A percentile compares a stretch with the other conserved stretches of the same genome.
phyloP scores from a whole-genome alignment of 2,329 filamentous ascomycete genomes.

The Falciphora oryzae region DNA sequence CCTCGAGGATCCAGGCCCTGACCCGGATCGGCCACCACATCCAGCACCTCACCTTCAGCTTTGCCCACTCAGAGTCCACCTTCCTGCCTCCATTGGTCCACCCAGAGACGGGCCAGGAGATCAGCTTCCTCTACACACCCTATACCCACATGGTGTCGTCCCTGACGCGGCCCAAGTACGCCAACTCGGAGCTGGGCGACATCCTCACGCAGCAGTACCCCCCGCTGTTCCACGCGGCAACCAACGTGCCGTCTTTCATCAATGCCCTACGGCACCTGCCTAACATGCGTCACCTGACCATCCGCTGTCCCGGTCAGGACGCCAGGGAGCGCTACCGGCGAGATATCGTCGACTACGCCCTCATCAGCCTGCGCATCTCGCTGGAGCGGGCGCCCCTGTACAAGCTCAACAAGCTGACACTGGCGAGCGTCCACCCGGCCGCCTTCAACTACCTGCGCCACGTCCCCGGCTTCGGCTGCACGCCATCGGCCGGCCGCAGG shows the following conservation, averaged over 20 bases:
- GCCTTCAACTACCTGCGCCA: constrained; percentile 75
- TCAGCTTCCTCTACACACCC: constrained; percentile 76
- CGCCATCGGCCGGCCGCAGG: constrained; percentile 62
- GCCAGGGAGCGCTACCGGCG: constrained; percentile 65
- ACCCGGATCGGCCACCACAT: constrained; percentile 73
- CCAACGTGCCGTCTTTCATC: constrained; percentile 80
- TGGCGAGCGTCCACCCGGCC: constrained; percentile 68
- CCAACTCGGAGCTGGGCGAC: constrained; percentile 71
- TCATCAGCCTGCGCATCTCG: constrained; percentile 80
- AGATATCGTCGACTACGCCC: constrained; percentile 78
- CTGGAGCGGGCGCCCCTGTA: constrained; percentile 66
- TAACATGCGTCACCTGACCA: constrained; percentile 66
- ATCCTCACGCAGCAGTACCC: constrained; percentile 82
- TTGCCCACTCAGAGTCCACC: constrained; percentile 67
- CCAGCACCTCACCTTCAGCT: constrained; percentile 69
- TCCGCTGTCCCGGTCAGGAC: constrained; percentile 70
- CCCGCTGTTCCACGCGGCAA: constrained; percentile 82
- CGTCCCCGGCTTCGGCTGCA: constrained; percentile 65
- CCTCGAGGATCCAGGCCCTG: constrained; percentile 66
- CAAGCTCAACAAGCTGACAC: constrained; percentile 62
- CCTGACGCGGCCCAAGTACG: constrained; percentile 68
- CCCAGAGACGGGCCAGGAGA: constrained; percentile 68
- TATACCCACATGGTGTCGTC: constrained; percentile 60
- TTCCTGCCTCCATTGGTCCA: constrained; percentile 82
- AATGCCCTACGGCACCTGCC: constrained; percentile 63